A percentile compares a stretch with the other conserved stretches of the same genome.
Evolutionary conservation across 2,329 filamentous ascomycete species (phyloP).

Genomic region (Fusarium xyrophilum): DNA sequence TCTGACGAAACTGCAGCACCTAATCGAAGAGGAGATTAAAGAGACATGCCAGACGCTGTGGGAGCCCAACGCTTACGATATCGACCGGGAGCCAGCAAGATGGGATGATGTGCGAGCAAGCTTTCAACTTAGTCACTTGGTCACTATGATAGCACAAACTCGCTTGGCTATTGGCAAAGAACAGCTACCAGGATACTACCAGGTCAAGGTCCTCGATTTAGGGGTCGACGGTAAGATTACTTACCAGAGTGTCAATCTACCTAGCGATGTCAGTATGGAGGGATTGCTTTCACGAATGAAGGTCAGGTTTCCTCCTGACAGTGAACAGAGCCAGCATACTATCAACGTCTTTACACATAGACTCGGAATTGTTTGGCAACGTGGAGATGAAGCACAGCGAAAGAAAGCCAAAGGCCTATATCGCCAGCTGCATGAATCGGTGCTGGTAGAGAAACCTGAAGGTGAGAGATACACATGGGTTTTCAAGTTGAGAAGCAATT

Average conservation of each 20-base stretch:
- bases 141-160: slow-evolving; percentile 30
- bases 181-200: slow-evolving; percentile 30
- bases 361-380: neutral
- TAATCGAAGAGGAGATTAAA: slow-evolving; percentile 26
- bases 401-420: neutral
- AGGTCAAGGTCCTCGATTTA: slow-evolving; percentile 27
- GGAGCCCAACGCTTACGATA: slow-evolving; percentile 14
- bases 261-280: slow-evolving; percentile 1
- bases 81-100: neutral
- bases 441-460: neutral
- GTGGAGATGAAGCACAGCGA: slow-evolving; percentile 6
- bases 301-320: slow-evolving; percentile 22
- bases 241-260: slow-evolving; percentile 14
- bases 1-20: neutral
- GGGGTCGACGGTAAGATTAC: slow-evolving; percentile 23
- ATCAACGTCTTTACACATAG: slow-evolving; percentile 15
- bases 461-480: slow-evolving; percentile 25
- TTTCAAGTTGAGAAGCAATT: slow-evolving; percentile 18
- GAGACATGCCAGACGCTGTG: slow-evolving; percentile 27
- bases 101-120: slow-evolving; percentile 21
- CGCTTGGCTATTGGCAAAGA: slow-evolving; percentile 27
- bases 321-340: slow-evolving; percentile 2
- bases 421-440: slow-evolving; percentile 4
- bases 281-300: slow-evolving; percentile 27
- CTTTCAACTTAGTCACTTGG: neutral